phyloP scores from a whole-genome alignment of 2,329 filamentous ascomycete species.

The Corynespora cassiicola region DNA sequence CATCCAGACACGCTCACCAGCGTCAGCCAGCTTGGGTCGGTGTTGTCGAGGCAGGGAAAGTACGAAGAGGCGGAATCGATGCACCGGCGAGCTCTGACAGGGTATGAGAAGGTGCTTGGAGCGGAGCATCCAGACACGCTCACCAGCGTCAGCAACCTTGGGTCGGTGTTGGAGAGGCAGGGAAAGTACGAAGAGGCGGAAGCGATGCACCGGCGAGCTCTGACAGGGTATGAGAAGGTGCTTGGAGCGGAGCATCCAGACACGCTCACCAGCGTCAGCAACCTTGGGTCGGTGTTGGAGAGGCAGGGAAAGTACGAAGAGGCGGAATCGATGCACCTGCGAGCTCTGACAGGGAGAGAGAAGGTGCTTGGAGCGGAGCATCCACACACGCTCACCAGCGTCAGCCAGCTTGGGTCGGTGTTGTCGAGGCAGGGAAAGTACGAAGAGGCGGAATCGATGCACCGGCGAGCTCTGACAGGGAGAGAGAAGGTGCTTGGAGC shows the following conservation, averaged over 20 bases:
- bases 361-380: neutral
- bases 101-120: too few species aligned
- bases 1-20: too few species aligned
- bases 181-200: too few species aligned
- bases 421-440: constrained; percentile 1
- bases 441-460: constrained; percentile 2
- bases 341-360: neutral
- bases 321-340: constrained; percentile 1
- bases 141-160: too few species aligned
- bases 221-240: constrained; percentile 17
- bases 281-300: neutral
- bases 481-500: constrained; percentile 1
- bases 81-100: too few species aligned
- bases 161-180: too few species aligned
- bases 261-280: too few species aligned
- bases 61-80: too few species aligned
- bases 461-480: too few species aligned
- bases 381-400: constrained; percentile 1
- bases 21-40: too few species aligned
- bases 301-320: constrained; percentile 1
- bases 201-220: constrained; percentile 7
- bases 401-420: constrained; percentile 1
- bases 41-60: too few species aligned
- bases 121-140: too few species aligned
- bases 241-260: neutral